Conservation (phyloP, 768 basidiomycete species). For the Leucocoprinus birnbaumii region DNA sequence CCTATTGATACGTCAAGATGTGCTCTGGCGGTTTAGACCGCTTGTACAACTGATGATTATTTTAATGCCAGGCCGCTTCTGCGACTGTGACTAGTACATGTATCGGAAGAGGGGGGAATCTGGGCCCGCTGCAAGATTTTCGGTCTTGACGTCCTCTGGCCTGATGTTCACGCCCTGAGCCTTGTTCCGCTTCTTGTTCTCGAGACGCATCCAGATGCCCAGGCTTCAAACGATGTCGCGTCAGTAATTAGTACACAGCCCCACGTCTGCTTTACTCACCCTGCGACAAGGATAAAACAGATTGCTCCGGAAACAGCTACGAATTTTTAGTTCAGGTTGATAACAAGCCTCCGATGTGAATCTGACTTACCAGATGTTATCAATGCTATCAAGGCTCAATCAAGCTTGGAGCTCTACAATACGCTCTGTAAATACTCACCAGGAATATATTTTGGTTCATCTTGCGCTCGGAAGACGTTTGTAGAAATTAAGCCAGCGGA, state of each 20-base stretch:
- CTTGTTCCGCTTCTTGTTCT: conserved; percentile 42
- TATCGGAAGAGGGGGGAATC: conserved; percentile 41
- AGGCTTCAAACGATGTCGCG: conserved; percentile 20
- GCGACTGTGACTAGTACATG: conserved; percentile 35
- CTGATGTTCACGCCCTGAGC: conserved; percentile 36
- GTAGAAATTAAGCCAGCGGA: conserved; percentile 47
- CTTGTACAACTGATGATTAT: not conserved
- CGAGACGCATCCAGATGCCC: conserved; percentile 47
- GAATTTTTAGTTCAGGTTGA: not conserved
- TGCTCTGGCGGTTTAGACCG: not conserved
- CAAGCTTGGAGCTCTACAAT: conserved; percentile 20
- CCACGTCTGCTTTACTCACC: conserved; percentile 20
- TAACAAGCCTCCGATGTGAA: not conserved
- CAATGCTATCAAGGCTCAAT: conserved; percentile 36
- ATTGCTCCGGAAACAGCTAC: conserved; percentile 45
- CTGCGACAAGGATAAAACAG: conserved; percentile 39
- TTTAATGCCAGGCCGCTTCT: not conserved
- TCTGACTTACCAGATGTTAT: too few species aligned
- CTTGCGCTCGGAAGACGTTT: conserved; percentile 48
- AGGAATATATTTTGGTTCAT: conserved; percentile 48
- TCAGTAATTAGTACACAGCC: conserved; percentile 5
- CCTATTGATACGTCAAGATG: not conserved
- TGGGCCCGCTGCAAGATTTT: conserved; percentile 38
- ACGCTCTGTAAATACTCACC: conserved; percentile 26
- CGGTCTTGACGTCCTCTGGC: conserved; percentile 43